Percentiles rank a stretch among this genome's conserved stretches.
Conservation (phyloP, 768 basidiomycete genomes). For the Lepiota venenata region DNA sequence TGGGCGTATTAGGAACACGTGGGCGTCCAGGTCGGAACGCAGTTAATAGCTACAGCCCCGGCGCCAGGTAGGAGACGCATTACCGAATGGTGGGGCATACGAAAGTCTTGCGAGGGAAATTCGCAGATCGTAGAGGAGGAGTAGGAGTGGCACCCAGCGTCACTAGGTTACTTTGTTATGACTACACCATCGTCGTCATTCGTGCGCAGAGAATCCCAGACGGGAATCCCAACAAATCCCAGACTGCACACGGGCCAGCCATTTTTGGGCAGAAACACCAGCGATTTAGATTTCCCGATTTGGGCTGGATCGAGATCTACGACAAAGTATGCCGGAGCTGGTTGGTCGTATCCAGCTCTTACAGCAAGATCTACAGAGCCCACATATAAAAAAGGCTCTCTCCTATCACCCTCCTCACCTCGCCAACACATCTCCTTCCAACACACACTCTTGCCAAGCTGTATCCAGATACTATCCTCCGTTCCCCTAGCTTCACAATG, state of each 20-base stretch:
- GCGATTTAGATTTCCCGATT: conserved; percentile 5
- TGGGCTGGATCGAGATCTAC: conserved; percentile 7
- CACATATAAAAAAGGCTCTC: conserved; percentile 14
- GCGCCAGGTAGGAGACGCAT: too few relatives aligned
- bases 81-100: too few relatives aligned
- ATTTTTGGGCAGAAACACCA: conserved; percentile 1
- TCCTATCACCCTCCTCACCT: background rate
- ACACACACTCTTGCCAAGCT: conserved; percentile 1
- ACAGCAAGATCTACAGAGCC: conserved; percentile 8
- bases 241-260: conserved; percentile 1
- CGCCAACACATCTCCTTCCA: background rate
- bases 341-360: conserved; percentile 1
- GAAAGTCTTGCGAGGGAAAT: too few relatives aligned
- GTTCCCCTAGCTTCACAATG: conserved; percentile 22
- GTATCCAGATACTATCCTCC: conserved; percentile 4
- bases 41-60: too few relatives aligned
- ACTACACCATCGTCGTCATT: too few relatives aligned
- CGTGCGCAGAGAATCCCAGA: too few relatives aligned
- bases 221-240: background rate
- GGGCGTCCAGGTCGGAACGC: too few relatives aligned
- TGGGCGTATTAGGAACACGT: too few relatives aligned
- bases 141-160: too few relatives aligned
- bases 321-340: conserved; percentile 2
- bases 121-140: too few relatives aligned
- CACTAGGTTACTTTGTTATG: too few relatives aligned